These are phyloP conservation scores for Pseudopithomyces chartarum DNA, from an alignment of 2,329 filamentous ascomycete species.

Conservation along the genomic window DNA sequence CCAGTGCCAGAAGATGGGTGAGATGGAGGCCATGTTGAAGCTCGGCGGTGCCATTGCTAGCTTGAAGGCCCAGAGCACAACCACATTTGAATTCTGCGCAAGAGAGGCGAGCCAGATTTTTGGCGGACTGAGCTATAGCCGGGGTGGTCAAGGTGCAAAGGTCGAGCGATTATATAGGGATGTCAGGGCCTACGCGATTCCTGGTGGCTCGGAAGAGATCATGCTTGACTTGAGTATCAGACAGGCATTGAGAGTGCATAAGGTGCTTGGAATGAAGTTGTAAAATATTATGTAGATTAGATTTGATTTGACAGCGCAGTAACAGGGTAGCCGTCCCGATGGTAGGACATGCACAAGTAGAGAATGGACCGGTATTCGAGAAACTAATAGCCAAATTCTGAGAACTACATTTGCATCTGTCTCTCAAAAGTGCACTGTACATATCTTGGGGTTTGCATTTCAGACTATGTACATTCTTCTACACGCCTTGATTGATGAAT, in stretches of 20 bases:
- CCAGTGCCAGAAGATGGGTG: conserved; percentile 90
- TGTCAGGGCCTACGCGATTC: conserved; percentile 91
- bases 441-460: too few relatives aligned
- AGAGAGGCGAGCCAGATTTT: conserved; percentile 97
- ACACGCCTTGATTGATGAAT: too few relatives aligned
- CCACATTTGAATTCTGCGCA: conserved; percentile 97
- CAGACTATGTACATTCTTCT: too few relatives aligned
- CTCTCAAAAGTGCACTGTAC: too few relatives aligned
- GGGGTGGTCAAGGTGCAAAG: conserved; percentile 94
- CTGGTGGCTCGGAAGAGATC: conserved; percentile 95
- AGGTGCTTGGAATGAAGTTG: conserved; percentile 94
- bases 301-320: background rate
- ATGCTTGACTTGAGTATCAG: conserved; percentile 97
- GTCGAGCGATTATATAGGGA: conserved; percentile 94
- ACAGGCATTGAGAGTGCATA: conserved; percentile 84
- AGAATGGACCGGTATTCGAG: too few relatives aligned
- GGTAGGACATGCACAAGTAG: too few relatives aligned
- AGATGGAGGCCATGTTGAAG: conserved; percentile 93
- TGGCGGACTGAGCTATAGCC: conserved; percentile 87
- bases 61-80: conserved; percentile 90
- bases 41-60: conserved; percentile 92
- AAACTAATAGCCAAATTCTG: too few relatives aligned
- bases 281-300: conserved; percentile 51
- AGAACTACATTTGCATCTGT: too few relatives aligned
- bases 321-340: too few relatives aligned